These are phyloP conservation scores for Asterochloris erici DNA, from an alignment of 139 green algal genomes.

Conservation along the genomic window DNA sequence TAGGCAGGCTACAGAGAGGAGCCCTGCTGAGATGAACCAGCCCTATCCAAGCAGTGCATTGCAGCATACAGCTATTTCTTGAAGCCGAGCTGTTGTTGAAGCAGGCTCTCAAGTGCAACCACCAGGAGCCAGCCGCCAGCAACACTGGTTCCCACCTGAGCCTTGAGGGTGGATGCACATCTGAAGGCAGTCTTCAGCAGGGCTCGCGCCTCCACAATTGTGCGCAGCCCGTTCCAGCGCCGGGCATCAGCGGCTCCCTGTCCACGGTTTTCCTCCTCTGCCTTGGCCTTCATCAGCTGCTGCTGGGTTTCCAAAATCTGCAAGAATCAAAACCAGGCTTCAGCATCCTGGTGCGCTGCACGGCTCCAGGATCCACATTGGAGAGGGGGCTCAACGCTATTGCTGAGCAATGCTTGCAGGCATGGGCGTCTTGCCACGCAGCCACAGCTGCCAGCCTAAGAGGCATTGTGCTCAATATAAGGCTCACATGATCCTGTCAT, in stretches of 20 bases:
- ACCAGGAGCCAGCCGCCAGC: too few relatives aligned
- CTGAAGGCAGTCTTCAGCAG: constrained; percentile 73
- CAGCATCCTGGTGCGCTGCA: not conserved
- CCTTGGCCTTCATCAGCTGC: constrained; percentile 55
- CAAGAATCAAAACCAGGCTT: not conserved
- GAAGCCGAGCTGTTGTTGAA: too few relatives aligned
- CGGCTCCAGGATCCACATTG: not conserved
- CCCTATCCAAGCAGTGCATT: too few relatives aligned
- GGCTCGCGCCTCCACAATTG: constrained; percentile 55
- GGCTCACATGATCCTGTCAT: too few relatives aligned
- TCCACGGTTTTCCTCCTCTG: constrained; percentile 64
- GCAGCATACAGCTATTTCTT: too few relatives aligned
- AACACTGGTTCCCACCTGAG: constrained; percentile 10
- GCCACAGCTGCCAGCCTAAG: too few relatives aligned
- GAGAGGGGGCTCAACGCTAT: not conserved
- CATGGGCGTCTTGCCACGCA: not conserved
- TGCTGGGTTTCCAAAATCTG: constrained; percentile 58
- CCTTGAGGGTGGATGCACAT: constrained; percentile 58
- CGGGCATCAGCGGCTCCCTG: constrained; percentile 56
- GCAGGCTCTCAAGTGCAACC: too few relatives aligned
- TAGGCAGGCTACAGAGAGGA: too few relatives aligned
- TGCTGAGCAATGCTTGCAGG: not conserved
- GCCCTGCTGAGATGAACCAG: too few relatives aligned
- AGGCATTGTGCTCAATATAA: too few relatives aligned
- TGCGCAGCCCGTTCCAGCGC: constrained; percentile 68